Evolutionary conservation across 2,329 filamentous ascomycete species (phyloP).

Genomic region (Aspergillus phoenicis): DNA sequence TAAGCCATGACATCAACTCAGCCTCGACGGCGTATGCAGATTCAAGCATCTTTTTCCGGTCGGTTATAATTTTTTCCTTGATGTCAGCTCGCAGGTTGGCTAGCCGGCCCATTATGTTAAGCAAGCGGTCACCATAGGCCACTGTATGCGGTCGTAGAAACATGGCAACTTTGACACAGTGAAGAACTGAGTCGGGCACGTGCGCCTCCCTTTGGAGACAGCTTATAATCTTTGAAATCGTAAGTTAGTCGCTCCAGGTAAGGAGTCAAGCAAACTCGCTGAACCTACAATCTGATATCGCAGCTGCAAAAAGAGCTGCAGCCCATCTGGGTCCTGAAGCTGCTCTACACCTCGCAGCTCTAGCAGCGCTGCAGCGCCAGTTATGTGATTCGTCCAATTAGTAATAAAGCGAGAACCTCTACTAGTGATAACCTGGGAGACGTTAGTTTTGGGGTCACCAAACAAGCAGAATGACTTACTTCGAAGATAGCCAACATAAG

Average conservation of each 20-base stretch:
- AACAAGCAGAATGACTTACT: constrained; percentile 41
- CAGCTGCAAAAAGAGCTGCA: constrained; percentile 58
- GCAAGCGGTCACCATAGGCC: constrained; percentile 33
- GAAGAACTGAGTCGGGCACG: constrained; percentile 36
- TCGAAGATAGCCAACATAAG: constrained; percentile 65
- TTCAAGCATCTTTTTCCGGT: constrained; percentile 34
- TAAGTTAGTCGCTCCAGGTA: constrained; percentile 4
- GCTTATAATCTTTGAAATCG: constrained; percentile 33
- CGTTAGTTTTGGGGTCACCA: constrained; percentile 9
- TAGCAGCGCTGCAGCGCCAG: constrained; percentile 62
- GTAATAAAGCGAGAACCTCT: constrained; percentile 51
- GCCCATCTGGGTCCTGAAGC: constrained; percentile 47
- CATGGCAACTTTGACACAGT: constrained; percentile 34
- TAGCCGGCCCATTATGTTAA: constrained; percentile 32
- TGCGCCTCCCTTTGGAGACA: constrained; percentile 37
- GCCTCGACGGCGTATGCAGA: constrained; percentile 37
- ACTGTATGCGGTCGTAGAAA: constrained; percentile 31
- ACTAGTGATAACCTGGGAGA: constrained; percentile 39
- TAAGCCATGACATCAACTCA: constrained; percentile 37
- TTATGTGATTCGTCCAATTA: constrained; percentile 60
- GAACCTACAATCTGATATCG: constrained; percentile 58
- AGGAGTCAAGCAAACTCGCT: too few species aligned
- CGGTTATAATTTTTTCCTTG: constrained; percentile 25
- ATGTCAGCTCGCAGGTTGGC: constrained; percentile 40
- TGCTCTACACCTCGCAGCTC: constrained; percentile 46